phyloP scores from a whole-genome alignment of 83 land plant species.

The Larix sibirica region DNA sequence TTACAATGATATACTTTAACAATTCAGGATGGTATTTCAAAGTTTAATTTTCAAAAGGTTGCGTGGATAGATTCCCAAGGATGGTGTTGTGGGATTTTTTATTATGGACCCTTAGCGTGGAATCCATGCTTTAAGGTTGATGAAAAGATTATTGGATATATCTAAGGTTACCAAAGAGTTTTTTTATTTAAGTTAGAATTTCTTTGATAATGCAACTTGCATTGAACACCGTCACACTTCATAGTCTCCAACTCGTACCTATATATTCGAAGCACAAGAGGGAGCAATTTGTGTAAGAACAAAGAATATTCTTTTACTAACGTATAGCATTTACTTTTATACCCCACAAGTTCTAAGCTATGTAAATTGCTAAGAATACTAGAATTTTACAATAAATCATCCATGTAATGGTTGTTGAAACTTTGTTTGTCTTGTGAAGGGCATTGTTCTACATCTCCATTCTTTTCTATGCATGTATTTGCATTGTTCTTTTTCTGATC shows the following conservation, averaged over 20 bases:
- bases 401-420: too few species aligned
- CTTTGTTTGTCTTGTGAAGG: too few species aligned
- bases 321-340: neutral
- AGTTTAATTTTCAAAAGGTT: neutral
- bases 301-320: too few species aligned
- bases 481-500: neutral
- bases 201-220: slow-evolving; percentile 43
- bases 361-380: neutral
- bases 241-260: slow-evolving; percentile 66
- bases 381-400: too few species aligned
- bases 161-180: slow-evolving; percentile 67
- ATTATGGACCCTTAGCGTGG: slow-evolving; percentile 75
- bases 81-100: slow-evolving; percentile 82
- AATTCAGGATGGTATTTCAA: too few species aligned
- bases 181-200: slow-evolving; percentile 53
- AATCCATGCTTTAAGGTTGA: slow-evolving; percentile 68
- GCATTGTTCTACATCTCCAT: neutral
- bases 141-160: slow-evolving; percentile 58
- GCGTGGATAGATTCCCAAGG: neutral
- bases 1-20: too few species aligned
- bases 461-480: neutral
- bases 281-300: slow-evolving; percentile 71
- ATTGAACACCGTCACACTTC: slow-evolving; percentile 85
- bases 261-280: slow-evolving; percentile 57
- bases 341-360: neutral